phyloP scores from a whole-genome alignment of 257 asterid species.

The Solanum sparsipilum region DNA sequence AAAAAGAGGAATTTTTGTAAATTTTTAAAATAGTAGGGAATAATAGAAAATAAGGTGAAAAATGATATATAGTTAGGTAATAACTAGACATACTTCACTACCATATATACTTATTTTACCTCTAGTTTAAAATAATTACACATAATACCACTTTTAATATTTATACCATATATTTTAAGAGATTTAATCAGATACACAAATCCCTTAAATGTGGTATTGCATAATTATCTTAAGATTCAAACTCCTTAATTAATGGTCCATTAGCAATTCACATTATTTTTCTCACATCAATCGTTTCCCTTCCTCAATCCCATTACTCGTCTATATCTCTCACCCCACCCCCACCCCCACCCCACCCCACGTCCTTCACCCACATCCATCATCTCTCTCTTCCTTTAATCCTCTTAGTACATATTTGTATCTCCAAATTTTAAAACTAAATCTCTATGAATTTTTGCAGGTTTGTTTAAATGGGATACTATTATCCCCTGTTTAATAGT shows the following conservation, averaged over 20 bases:
- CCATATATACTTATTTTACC: neutral
- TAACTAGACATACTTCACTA: neutral
- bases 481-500: neutral
- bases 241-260: neutral
- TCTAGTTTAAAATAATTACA: neutral
- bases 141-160: neutral
- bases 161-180: too few relatives aligned
- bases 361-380: too few relatives aligned
- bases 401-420: too few relatives aligned
- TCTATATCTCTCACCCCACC: too few relatives aligned
- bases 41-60: neutral
- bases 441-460: slow-evolving; percentile 40
- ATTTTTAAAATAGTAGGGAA: neutral
- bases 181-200: too few relatives aligned
- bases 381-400: too few relatives aligned
- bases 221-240: neutral
- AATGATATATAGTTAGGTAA: neutral
- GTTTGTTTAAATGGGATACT: slow-evolving; percentile 13
- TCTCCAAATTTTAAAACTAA: too few relatives aligned
- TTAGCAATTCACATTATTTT: too few relatives aligned
- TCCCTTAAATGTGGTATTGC: neutral
- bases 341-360: too few relatives aligned
- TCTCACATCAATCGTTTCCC: too few relatives aligned
- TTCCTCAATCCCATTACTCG: too few relatives aligned
- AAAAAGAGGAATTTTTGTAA: neutral